phyloP scores from a whole-genome alignment of 768 basidiomycete genomes.

The Crucibulum laeve region DNA sequence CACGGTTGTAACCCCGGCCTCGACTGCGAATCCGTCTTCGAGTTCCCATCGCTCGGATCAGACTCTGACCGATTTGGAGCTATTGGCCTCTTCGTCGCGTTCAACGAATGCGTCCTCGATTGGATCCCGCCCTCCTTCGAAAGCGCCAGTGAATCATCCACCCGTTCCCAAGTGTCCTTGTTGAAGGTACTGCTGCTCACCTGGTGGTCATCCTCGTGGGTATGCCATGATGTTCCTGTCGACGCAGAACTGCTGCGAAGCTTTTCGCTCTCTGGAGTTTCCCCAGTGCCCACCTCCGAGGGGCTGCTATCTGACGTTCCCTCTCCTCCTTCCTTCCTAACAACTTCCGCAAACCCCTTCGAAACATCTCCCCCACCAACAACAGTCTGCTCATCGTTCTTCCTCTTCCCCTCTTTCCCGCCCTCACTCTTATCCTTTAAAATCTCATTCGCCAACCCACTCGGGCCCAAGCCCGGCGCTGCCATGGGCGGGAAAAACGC shows the following conservation, averaged over 20 bases:
- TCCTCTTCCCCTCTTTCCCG: not conserved
- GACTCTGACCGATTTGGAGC: not conserved
- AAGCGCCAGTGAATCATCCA: not conserved
- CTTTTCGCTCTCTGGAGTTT: not conserved
- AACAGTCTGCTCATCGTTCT: not conserved
- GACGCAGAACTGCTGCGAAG: not conserved
- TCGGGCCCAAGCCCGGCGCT: slow-evolving; percentile 11
- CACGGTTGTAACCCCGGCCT: not conserved
- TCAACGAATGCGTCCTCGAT: not conserved
- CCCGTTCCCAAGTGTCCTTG: not conserved
- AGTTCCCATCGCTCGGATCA: not conserved
- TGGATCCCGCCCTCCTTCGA: not conserved
- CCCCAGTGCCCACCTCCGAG: not conserved
- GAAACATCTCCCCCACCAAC: not conserved
- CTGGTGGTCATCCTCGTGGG: not conserved
- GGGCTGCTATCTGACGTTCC: not conserved
- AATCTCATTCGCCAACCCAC: slow-evolving; percentile 29
- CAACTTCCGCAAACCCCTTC: slow-evolving; percentile 3
- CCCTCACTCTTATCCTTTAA: slow-evolving; percentile 16
- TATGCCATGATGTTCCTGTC: not conserved
- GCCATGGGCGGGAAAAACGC: slow-evolving; percentile 31
- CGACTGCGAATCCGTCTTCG: not conserved
- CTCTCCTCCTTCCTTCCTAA: slow-evolving; percentile 1
- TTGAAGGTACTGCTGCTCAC: not conserved
- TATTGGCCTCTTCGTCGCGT: not conserved